A percentile compares a stretch with the other conserved stretches of the same genome.
phyloP scores from a whole-genome alignment of 805 yeast genomes.

The Ogataea paradorogensis region DNA sequence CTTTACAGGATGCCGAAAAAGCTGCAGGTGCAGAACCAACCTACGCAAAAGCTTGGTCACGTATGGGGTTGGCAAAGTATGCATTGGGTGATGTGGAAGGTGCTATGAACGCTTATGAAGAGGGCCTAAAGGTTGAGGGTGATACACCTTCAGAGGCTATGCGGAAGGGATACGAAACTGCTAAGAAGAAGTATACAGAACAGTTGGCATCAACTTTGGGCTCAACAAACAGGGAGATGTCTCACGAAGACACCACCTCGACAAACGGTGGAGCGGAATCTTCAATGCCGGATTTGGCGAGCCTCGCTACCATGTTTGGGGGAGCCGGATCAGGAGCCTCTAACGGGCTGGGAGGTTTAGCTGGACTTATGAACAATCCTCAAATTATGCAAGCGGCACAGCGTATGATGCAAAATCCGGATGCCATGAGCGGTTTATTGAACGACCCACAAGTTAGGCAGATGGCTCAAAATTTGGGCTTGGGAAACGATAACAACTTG shows the following conservation, averaged over 20 bases:
- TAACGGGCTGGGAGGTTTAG: constrained; percentile 65
- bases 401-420: constrained; percentile 82
- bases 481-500: constrained; percentile 57
- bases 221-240: constrained; percentile 22
- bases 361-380: constrained; percentile 83
- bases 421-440: constrained; percentile 69
- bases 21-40: constrained; percentile 77
- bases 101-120: constrained; percentile 85
- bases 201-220: constrained; percentile 49
- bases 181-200: constrained; percentile 81
- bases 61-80: constrained; percentile 90
- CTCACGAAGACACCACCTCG: constrained; percentile 22
- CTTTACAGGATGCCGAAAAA: constrained; percentile 76
- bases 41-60: constrained; percentile 90
- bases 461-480: constrained; percentile 77
- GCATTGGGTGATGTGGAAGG: constrained; percentile 93
- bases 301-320: constrained; percentile 56
- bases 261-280: constrained; percentile 18
- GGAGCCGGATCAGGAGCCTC: constrained; percentile 61
- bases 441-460: constrained; percentile 75
- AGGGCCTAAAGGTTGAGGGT: constrained; percentile 86
- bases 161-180: constrained; percentile 91
- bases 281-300: constrained; percentile 67
- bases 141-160: constrained; percentile 80
- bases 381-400: constrained; percentile 87